phyloP scores from a whole-genome alignment of 202 grass and related monocot genomes.

The Setaria italica region DNA sequence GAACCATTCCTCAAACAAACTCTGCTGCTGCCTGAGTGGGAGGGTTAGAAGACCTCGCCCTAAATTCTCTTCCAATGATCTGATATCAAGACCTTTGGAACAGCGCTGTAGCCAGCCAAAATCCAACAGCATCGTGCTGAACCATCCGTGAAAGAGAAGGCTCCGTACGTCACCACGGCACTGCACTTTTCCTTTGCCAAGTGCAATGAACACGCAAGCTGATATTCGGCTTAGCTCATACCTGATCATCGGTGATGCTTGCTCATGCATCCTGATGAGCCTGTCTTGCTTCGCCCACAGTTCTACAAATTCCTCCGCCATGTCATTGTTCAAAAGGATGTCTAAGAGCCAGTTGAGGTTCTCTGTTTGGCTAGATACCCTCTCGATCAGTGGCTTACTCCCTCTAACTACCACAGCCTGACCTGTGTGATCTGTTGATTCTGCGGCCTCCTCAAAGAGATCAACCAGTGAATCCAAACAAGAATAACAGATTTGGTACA shows the following conservation, averaged over 20 bases:
- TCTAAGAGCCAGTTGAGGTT: conserved; percentile 82
- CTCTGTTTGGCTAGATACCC: conserved; percentile 71
- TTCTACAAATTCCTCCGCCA: conserved; percentile 80
- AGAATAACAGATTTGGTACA: conserved; percentile 68
- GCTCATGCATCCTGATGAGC: conserved; percentile 64
- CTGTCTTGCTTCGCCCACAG: conserved; percentile 76
- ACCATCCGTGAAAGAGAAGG: conserved; percentile 60
- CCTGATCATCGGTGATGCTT: conserved; percentile 71
- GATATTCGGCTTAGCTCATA: conserved; percentile 87
- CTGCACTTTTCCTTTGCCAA: conserved; percentile 76
- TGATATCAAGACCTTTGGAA: conserved; percentile 81
- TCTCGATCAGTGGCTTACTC: conserved; percentile 68
- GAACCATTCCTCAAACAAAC: conserved; percentile 86
- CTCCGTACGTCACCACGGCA: conserved; percentile 57
- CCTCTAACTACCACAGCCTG: conserved; percentile 14
- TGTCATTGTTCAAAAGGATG: conserved; percentile 73
- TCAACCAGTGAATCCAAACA: conserved; percentile 65
- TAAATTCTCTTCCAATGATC: conserved; percentile 82
- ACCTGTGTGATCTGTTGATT: conserved; percentile 15
- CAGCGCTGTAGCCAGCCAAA: conserved; percentile 91
- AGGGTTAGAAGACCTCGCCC: conserved; percentile 79
- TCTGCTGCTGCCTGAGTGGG: conserved; percentile 76
- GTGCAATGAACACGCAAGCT: conserved; percentile 65
- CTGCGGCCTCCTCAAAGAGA: conserved; percentile 64
- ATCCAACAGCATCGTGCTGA: conserved; percentile 64